These are phyloP conservation scores for Prunus yedoensis DNA, from an alignment of 331 rosid species.

Conservation along the genomic window DNA sequence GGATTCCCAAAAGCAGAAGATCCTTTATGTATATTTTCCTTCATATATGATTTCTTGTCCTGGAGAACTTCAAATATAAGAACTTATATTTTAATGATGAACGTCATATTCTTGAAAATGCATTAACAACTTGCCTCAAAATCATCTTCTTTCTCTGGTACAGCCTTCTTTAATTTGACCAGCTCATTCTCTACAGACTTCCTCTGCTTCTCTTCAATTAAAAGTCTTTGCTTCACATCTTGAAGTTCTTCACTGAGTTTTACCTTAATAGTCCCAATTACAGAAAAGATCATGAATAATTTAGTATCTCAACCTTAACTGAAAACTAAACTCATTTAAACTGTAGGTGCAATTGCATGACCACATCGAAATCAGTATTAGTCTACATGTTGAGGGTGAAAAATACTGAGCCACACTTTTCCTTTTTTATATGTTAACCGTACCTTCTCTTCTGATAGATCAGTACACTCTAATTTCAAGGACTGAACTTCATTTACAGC, in stretches of 20 bases:
- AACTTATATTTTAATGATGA: not conserved
- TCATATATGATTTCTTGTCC: conserved; percentile 43
- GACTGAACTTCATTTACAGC: conserved; percentile 43
- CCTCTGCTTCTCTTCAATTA: conserved; percentile 55
- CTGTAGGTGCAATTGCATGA: not conserved
- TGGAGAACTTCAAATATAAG: conserved; percentile 24
- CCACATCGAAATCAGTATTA: not conserved
- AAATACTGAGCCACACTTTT: not conserved
- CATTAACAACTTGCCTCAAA: conserved; percentile 41
- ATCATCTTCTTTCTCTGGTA: conserved; percentile 39
- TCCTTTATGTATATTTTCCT: conserved; percentile 41
- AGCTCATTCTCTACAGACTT: conserved; percentile 49
- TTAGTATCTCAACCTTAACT: not conserved
- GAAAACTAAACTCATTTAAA: conserved; percentile 3
- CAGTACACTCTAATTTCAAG: conserved; percentile 41
- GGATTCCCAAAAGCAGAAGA: conserved; percentile 38
- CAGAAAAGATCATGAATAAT: not conserved
- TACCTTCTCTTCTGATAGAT: conserved; percentile 52
- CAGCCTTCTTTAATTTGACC: conserved; percentile 35
- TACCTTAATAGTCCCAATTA: conserved; percentile 28
- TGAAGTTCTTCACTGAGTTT: conserved; percentile 46
- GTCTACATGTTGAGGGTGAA: not conserved
- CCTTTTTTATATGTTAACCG: not conserved
- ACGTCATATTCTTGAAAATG: not conserved
- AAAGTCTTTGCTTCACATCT: conserved; percentile 37